phyloP scores from a whole-genome alignment of 306 rosid species.

The Fagus sylvatica region DNA sequence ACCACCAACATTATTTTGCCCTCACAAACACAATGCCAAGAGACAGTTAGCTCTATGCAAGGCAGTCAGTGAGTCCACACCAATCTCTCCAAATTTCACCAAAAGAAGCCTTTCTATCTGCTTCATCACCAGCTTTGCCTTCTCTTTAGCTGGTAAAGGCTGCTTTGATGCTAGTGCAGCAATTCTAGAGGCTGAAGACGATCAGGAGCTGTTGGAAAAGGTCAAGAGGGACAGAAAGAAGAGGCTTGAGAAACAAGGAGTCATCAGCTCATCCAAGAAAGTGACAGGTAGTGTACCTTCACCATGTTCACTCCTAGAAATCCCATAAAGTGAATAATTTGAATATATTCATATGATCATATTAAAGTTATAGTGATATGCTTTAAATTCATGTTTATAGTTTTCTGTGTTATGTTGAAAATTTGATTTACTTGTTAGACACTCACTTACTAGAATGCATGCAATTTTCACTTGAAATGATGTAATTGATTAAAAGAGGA shows the following conservation, averaged over 20 bases:
- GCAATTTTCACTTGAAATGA: constrained; percentile 4
- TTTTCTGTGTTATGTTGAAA: neutral
- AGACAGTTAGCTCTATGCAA: constrained; percentile 43
- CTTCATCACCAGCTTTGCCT: constrained; percentile 50
- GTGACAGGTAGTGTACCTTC: constrained; percentile 61
- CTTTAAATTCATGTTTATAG: constrained; percentile 6
- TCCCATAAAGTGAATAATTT: constrained; percentile 5
- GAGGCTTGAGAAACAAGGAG: constrained; percentile 83
- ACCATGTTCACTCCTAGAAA: constrained; percentile 4
- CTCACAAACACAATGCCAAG: constrained; percentile 37
- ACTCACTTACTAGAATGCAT: constrained; percentile 11
- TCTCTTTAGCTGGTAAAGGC: constrained; percentile 50
- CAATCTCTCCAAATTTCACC: constrained; percentile 38
- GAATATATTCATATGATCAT: neutral
- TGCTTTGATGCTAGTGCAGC: constrained; percentile 64
- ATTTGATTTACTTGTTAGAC: constrained; percentile 5
- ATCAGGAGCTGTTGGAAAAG: constrained; percentile 80
- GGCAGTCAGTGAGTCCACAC: constrained; percentile 33
- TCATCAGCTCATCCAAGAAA: constrained; percentile 67
- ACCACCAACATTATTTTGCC: constrained; percentile 25
- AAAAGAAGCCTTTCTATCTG: constrained; percentile 60
- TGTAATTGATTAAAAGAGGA: neutral
- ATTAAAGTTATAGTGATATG: neutral
- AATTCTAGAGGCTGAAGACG: constrained; percentile 94
- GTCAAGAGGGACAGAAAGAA: constrained; percentile 80